A percentile compares a stretch with the other conserved stretches of the same genome.
Conservation (phyloP, 2,329 filamentous ascomycete species). For the Biscogniauxia mediterranea region DNA sequence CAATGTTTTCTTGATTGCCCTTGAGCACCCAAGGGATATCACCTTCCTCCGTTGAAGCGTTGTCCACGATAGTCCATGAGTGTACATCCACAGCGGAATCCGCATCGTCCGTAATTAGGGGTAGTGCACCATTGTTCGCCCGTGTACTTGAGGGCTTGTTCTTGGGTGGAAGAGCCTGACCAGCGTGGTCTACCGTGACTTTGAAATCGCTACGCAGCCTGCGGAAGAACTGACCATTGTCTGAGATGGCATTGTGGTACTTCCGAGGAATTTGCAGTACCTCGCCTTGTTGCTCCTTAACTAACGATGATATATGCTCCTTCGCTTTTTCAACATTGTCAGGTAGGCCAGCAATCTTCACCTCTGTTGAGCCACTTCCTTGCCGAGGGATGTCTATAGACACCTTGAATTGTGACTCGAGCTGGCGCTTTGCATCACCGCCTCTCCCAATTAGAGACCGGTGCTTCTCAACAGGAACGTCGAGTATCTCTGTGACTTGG, state of each 20-base stretch:
- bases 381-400: constrained; percentile 89
- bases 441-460: constrained; percentile 86
- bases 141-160: constrained; percentile 53
- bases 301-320: constrained; percentile 73
- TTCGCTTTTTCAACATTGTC: constrained; percentile 82
- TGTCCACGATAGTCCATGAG: constrained; percentile 80
- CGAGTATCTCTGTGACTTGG: constrained; percentile 74
- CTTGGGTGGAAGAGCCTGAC: constrained; percentile 72
- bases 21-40: constrained; percentile 88
- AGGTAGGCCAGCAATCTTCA: constrained; percentile 81
- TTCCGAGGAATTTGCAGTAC: constrained; percentile 79
- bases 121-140: constrained; percentile 63
- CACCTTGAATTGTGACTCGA: constrained; percentile 85
- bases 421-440: constrained; percentile 78
- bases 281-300: constrained; percentile 86
- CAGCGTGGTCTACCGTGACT: constrained; percentile 88
- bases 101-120: constrained; percentile 89
- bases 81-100: constrained; percentile 64
- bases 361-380: constrained; percentile 76
- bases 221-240: constrained; percentile 93
- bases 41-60: constrained; percentile 58
- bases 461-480: constrained; percentile 88
- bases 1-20: constrained; percentile 73
- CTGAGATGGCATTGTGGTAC: constrained; percentile 80
- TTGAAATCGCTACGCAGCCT: constrained; percentile 80